A percentile compares a stretch with the other conserved stretches of the same genome.
phyloP scores from a whole-genome alignment of 257 asterid genomes.

The Ilex asprella region DNA sequence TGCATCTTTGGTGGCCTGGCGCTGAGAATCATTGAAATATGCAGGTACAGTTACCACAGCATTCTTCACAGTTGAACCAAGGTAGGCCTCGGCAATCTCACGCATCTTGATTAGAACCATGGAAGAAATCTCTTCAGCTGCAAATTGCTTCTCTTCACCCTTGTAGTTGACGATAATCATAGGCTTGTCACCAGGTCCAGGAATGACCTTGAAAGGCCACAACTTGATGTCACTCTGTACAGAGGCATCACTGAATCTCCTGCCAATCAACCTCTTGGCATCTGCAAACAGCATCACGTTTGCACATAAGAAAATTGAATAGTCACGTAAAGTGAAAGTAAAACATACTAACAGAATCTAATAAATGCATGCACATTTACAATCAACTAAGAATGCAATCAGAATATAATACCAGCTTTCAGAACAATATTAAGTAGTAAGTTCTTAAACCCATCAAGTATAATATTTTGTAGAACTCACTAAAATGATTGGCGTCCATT shows the following conservation, averaged over 20 bases:
- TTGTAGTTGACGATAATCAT: constrained; percentile 40
- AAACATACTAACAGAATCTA: too few species aligned
- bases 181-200: constrained; percentile 48
- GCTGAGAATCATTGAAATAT: constrained; percentile 45
- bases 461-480: too few species aligned
- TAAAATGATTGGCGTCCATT: too few species aligned
- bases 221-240: constrained; percentile 47
- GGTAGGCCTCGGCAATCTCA: constrained; percentile 48
- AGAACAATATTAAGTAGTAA: too few species aligned
- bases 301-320: too few species aligned
- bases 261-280: constrained; percentile 50
- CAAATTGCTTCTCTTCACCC: constrained; percentile 50
- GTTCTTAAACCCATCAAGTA: too few species aligned
- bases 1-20: constrained; percentile 53
- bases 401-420: too few species aligned
- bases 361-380: too few species aligned
- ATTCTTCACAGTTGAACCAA: constrained; percentile 37
- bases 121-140: constrained; percentile 54
- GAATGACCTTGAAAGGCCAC: constrained; percentile 44
- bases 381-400: too few species aligned
- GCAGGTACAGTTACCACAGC: constrained; percentile 56
- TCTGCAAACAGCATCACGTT: constrained; percentile 10
- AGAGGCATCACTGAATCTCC: constrained; percentile 39
- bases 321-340: too few species aligned
- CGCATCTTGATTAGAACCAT: constrained; percentile 52